Percentiles rank a stretch among this genome's conserved stretches.
Evolutionary conservation across 495 filamentous ascomycete species (phyloP).

Genomic region (Aspergillus funiculosus): DNA sequence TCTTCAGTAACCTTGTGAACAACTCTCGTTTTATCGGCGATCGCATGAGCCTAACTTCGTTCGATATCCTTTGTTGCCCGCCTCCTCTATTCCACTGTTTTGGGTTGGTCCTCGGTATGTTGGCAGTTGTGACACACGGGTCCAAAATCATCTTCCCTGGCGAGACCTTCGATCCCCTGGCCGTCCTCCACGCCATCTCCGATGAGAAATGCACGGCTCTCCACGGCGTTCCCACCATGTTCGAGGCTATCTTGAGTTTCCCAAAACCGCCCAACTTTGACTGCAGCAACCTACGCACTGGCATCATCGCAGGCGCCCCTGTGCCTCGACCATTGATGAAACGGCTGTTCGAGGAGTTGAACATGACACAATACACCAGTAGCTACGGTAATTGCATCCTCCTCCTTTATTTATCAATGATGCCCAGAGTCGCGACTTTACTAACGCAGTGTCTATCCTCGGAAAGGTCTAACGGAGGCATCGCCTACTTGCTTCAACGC

Average conservation of each 20-base stretch:
- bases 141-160: slow-evolving; percentile 60
- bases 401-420: not conserved
- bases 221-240: slow-evolving; percentile 70
- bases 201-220: slow-evolving; percentile 62
- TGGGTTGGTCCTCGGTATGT: slow-evolving; percentile 63
- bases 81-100: slow-evolving; percentile 72
- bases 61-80: slow-evolving; percentile 63
- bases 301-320: slow-evolving; percentile 63
- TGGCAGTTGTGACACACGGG: slow-evolving; percentile 61
- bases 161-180: slow-evolving; percentile 56
- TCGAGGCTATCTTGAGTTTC: slow-evolving; percentile 56
- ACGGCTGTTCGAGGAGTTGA: slow-evolving; percentile 50
- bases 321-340: slow-evolving; percentile 62
- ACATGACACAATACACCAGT: slow-evolving; percentile 63
- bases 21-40: slow-evolving; percentile 65
- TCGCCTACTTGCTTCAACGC: slow-evolving; percentile 68
- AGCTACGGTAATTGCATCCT: slow-evolving; percentile 47
- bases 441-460: not conserved
- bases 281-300: slow-evolving; percentile 51
- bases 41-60: slow-evolving; percentile 57
- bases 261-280: slow-evolving; percentile 45
- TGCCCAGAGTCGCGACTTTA: not conserved
- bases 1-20: slow-evolving; percentile 59
- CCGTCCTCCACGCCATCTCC: slow-evolving; percentile 53
- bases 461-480: slow-evolving; percentile 58